phyloP scores from a whole-genome alignment of 805 yeast species.

The Lachancea fermentati region DNA sequence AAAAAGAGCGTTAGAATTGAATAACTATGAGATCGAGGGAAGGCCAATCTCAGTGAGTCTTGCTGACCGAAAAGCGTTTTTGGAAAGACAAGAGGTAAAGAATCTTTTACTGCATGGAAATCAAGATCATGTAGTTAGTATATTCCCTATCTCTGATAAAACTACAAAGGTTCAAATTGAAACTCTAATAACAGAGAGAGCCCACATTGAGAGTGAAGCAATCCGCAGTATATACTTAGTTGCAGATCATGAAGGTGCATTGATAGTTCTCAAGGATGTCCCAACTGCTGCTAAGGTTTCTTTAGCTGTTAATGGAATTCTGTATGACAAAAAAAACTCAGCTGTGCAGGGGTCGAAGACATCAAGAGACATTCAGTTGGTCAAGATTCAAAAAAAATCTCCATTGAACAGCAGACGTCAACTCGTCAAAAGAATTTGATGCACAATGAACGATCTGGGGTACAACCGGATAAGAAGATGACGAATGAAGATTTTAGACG shows the following conservation, averaged over 20 bases:
- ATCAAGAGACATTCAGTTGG: constrained; percentile 14
- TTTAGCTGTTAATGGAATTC: constrained; percentile 37
- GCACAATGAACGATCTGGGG: neutral
- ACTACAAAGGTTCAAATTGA: constrained; percentile 19
- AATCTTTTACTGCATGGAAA: constrained; percentile 21
- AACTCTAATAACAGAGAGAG: constrained; percentile 13
- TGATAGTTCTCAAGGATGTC: constrained; percentile 41
- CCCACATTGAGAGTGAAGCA: constrained; percentile 9
- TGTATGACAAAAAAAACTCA: constrained; percentile 33
- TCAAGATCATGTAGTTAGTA: constrained; percentile 14
- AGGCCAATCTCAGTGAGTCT: constrained; percentile 44
- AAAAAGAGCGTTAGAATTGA: constrained; percentile 38
- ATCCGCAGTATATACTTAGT: constrained; percentile 41
- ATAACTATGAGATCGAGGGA: constrained; percentile 40
- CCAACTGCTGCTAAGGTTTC: constrained; percentile 48
- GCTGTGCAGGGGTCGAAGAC: constrained; percentile 33
- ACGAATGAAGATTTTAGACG: constrained; percentile 37
- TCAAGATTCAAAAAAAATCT: neutral
- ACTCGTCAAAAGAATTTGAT: too few relatives aligned
- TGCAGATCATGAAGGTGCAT: constrained; percentile 43
- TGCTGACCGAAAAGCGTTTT: constrained; percentile 38
- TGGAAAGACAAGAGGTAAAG: constrained; percentile 32
- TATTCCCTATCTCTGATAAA: constrained; percentile 29
- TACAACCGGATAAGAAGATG: constrained; percentile 10
- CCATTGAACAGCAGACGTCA: neutral